These are phyloP conservation scores for Pythium utonaiense DNA, from an alignment of 352 stramenopile genomes.

Conservation along the genomic window DNA sequence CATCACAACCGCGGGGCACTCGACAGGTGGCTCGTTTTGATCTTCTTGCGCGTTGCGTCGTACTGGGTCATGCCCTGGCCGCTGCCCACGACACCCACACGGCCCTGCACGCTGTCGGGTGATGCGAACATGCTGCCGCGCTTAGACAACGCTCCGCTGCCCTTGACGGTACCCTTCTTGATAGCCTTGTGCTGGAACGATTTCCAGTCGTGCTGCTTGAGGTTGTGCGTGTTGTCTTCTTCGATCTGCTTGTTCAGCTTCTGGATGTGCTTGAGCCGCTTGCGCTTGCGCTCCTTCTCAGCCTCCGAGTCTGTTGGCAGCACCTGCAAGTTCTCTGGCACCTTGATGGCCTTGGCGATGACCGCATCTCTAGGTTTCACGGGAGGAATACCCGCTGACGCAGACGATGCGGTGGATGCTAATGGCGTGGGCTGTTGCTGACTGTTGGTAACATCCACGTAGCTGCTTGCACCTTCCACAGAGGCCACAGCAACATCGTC, in stretches of 20 bases:
- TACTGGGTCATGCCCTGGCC: constrained; percentile 86
- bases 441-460: background rate
- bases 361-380: constrained; percentile 28
- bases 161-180: constrained; percentile 71
- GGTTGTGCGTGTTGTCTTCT: constrained; percentile 80
- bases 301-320: constrained; percentile 79
- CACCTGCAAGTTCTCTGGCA: constrained; percentile 85
- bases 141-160: constrained; percentile 71
- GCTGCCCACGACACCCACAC: constrained; percentile 85
- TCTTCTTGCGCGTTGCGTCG: constrained; percentile 69
- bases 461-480: background rate
- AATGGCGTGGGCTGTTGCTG: background rate
- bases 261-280: constrained; percentile 79
- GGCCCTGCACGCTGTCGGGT: constrained; percentile 74
- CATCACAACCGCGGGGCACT: constrained; percentile 18
- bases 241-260: constrained; percentile 85
- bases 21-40: constrained; percentile 32
- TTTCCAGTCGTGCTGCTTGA: constrained; percentile 85
- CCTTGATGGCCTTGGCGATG: constrained; percentile 71
- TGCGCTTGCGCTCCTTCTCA: constrained; percentile 84
- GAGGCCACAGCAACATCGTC: background rate
- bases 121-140: constrained; percentile 90
- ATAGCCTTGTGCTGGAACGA: constrained; percentile 79
- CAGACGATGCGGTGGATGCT: background rate
- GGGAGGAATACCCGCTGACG: constrained; percentile 4